Conservation (phyloP, 192 early-diverging fungal genomes). For the Linnemannia zychae region DNA sequence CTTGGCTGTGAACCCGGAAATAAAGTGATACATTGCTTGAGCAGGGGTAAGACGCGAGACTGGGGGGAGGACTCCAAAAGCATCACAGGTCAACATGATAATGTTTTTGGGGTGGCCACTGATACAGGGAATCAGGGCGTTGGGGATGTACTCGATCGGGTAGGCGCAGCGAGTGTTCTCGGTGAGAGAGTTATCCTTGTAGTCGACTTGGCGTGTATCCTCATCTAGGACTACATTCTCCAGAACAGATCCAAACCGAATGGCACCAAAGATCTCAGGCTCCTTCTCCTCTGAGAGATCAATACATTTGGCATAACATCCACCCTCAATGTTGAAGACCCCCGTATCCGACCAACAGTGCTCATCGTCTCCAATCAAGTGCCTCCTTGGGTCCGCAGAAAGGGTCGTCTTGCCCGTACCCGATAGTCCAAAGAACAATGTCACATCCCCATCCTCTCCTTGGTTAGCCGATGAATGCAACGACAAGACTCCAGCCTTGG, state of each 20-base stretch:
- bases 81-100: constrained; percentile 96
- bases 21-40: constrained; percentile 98
- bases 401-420: constrained; percentile 99
- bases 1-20: constrained; percentile 98
- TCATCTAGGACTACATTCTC: constrained; percentile 95
- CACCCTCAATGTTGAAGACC: constrained; percentile 99
- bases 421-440: constrained; percentile 98
- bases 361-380: constrained; percentile 98
- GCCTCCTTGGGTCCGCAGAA: constrained; percentile 92
- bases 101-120: constrained; percentile 92
- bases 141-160: constrained; percentile 95
- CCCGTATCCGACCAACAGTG: constrained; percentile 98
- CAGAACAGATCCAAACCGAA: constrained; percentile 93
- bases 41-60: constrained; percentile 87
- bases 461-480: constrained; percentile 97
- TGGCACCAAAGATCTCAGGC: constrained; percentile 98
- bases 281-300: constrained; percentile 97
- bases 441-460: constrained; percentile 89
- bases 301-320: constrained; percentile 99
- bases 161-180: constrained; percentile 98
- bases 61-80: constrained; percentile 96
- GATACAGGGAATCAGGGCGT: constrained; percentile 93
- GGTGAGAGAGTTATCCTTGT: constrained; percentile 82
- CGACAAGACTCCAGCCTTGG: constrained; percentile 90
- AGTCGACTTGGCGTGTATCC: constrained; percentile 85